phyloP scores from a whole-genome alignment of 2,329 filamentous ascomycete genomes.

The Claviceps sp. region DNA sequence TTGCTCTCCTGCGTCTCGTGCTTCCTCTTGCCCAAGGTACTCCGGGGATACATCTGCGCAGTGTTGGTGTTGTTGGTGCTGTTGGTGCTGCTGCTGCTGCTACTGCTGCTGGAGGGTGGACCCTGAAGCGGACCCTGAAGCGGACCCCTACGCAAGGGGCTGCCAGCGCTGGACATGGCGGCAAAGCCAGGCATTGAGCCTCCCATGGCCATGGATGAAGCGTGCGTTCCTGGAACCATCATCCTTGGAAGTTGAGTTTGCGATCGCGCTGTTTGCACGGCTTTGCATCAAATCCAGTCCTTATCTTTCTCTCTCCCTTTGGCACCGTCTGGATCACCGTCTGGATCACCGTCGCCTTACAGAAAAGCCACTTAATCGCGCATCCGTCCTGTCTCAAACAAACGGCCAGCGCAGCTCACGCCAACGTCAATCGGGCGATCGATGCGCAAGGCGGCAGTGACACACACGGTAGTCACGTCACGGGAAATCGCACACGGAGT shows the following conservation, averaged over 20 bases:
- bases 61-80: neutral
- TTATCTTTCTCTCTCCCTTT: neutral
- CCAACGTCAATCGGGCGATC: neutral
- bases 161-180: neutral
- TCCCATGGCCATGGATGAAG: conserved; percentile 3
- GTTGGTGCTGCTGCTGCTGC: conserved; percentile 6
- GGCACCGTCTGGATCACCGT: neutral
- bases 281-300: too few species aligned
- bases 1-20: conserved; percentile 41
- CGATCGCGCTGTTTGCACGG: neutral
- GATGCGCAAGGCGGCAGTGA: neutral
- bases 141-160: neutral
- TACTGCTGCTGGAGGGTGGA: neutral
- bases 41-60: too few species aligned
- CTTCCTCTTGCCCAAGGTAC: conserved; percentile 39
- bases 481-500: neutral
- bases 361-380: neutral
- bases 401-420: neutral
- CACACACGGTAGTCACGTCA: too few species aligned
- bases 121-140: conserved; percentile 4
- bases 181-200: neutral
- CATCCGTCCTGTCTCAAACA: neutral
- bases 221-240: conserved; percentile 21
- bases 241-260: conserved; percentile 9
- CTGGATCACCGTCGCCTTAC: neutral